Evolutionary conservation across 1,284 basidiomycete genomes (phyloP).

Genomic region (Apiotrichum sp.): DNA sequence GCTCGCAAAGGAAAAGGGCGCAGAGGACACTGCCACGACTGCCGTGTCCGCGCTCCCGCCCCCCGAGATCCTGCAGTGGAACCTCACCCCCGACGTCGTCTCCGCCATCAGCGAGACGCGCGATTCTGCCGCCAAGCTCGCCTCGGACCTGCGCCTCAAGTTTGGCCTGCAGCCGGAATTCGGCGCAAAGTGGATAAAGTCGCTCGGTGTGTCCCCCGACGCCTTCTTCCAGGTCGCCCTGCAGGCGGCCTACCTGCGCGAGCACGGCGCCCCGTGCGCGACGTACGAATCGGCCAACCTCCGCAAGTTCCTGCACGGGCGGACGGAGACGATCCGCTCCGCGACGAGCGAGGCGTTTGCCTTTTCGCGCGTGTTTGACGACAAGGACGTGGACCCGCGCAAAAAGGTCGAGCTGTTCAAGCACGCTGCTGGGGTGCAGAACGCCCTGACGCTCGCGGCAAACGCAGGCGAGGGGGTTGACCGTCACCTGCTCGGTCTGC

Average conservation of each 20-base stretch:
- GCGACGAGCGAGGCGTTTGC: constrained; percentile 4
- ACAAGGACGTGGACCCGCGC: neutral
- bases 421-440: constrained; percentile 6
- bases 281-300: constrained; percentile 13
- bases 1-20: constrained; percentile 3
- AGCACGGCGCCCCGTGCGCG: constrained; percentile 7
- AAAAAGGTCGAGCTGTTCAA: constrained; percentile 8
- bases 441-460: constrained; percentile 6
- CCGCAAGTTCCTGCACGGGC: constrained; percentile 12
- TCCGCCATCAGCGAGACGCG: constrained; percentile 3
- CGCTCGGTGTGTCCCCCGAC: constrained; percentile 12
- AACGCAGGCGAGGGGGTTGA: constrained; percentile 8
- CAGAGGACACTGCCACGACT: neutral
- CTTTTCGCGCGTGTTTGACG: constrained; percentile 3
- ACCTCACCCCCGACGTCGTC: constrained; percentile 6
- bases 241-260: constrained; percentile 9
- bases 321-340: constrained; percentile 13
- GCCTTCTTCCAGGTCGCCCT: constrained; percentile 17
- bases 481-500: constrained; percentile 14
- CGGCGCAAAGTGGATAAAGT: constrained; percentile 14
- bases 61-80: constrained; percentile 6
- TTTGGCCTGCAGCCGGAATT: constrained; percentile 3
- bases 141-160: constrained; percentile 6
- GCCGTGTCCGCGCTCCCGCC: neutral
- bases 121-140: constrained; percentile 1